Evolutionary conservation across 129 eudicot genomes (phyloP), one percentile per base, ranked within the genome.

Genomic region (Chrysanthemum makinoi): DNA sequence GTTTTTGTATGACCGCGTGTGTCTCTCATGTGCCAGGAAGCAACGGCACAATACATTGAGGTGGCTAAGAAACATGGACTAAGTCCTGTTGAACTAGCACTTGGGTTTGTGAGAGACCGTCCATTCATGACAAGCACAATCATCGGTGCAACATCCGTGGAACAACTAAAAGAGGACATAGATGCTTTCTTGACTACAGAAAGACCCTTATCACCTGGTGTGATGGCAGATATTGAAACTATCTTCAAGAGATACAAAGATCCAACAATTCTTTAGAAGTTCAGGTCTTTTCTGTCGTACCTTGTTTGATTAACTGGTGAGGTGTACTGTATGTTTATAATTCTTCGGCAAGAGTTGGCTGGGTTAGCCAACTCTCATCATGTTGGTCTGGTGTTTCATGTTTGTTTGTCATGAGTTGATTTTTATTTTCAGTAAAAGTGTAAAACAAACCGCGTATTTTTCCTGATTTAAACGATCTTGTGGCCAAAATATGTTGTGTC

Each of bases 61-160:
- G 50, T 86, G 84, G 98, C 89, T 5, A 87, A 85, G 87, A 94
- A 94, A 76, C 90, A 94, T 10, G 89, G 98, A 33, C 75, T 89
- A 28, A 85, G 80, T 62, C 88, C 85, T 0, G 90, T 89, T 50
- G 87, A 89, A 81, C 74, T 94, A 63, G 95, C 97, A 9, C 98
- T 89, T 62, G 91, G 81, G 55, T 94, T 94, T 70, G 89, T 67
- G 46, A 80, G 98, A 56, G 98, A 89, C 64, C 91, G 90, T 4
- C 90, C 98, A 28, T 94, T 94, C 46, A 72, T 94, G 80, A 82
- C 96, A 1, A 94, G 98, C 68, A 80, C 96, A 52, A 94, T 94
- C 49, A 87, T 94, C 43, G 97, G 97, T 20, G 97, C 98, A 39
- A 94, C 98, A 18, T 82, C 93, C n/a, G 16, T 94, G 52, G 90